Percentiles rank a stretch among this genome's conserved stretches.
phyloP scores from a whole-genome alignment of 179 eudicot species.

The Silene vulgaris region DNA sequence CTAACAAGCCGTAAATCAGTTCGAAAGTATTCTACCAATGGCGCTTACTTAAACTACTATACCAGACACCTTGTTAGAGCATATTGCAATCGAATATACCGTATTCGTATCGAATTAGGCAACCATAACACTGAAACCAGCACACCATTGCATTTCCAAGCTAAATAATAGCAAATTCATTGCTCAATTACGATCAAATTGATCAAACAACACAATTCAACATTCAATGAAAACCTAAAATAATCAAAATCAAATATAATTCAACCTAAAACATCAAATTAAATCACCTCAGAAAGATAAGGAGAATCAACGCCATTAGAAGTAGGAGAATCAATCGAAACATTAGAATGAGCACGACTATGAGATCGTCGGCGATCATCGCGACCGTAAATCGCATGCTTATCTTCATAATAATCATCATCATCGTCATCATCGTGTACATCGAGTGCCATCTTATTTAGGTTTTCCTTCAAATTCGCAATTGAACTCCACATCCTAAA shows the following conservation, averaged over 20 bases:
- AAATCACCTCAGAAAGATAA: constrained; percentile 44
- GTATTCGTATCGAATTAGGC: background rate
- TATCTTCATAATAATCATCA: constrained; percentile 43
- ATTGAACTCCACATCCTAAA: constrained; percentile 66
- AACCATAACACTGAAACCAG: background rate
- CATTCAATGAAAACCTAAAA: background rate
- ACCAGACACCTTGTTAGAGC: background rate
- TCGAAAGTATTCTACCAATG: background rate
- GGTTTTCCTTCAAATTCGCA: constrained; percentile 81
- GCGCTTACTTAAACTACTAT: background rate
- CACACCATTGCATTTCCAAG: background rate
- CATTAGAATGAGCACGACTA: constrained; percentile 38
- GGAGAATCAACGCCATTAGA: constrained; percentile 63
- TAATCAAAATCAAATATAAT: background rate
- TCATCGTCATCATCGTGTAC: constrained; percentile 69
- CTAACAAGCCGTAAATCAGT: background rate
- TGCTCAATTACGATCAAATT: background rate
- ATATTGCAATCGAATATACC: background rate
- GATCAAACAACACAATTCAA: background rate
- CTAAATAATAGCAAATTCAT: background rate
- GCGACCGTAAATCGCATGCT: constrained; percentile 32
- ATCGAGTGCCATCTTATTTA: constrained; percentile 73
- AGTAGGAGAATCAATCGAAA: constrained; percentile 40
- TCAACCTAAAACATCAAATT: background rate
- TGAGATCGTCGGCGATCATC: constrained; percentile 62